Base-by-base conservation (phyloP, 345 rosid species). In the Mangifera indica region DNA sequence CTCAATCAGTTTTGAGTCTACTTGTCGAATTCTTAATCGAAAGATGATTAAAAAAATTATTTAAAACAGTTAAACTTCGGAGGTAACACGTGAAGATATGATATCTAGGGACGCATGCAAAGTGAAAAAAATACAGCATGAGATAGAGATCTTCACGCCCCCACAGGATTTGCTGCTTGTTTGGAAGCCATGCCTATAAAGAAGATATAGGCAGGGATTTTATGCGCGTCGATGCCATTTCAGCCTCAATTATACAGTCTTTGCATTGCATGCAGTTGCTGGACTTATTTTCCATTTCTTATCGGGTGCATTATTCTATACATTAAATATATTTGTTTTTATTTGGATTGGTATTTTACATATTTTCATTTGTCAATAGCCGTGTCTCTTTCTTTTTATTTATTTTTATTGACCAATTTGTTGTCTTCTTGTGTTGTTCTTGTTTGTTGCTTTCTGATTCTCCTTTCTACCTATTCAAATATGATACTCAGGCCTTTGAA, bases 91-190 rank as follows among this genome's bases (percentile, higher is more conserved):
- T 57, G 74, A 49, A 51, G 56, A 51, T 29, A 71, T 56, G 61
- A 32, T 29, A 64, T 64, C 58, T 56, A 52, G 61, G 40, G 14
- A 37, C 34, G 74, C 67, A 61, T 71, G 60, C 60, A 67, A 37
- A 26, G 53, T 24, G 55, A 20, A 44, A 8, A 22, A 0, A 5
- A 21, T 17, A 48, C 1, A 59, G 42, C 68, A 58, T 67, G 49
- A 74, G 72, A 74, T 53, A 22, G 72, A 74, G 65, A 8, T 32
- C 59, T 40, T 32, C 64, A 66, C 65, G 44, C 10, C 42, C 72
- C 77, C 52, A 52, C n/a, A 51, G 72, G 75, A 69, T 78, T 59
- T 70, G 75, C 58, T 65, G 55, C 64, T 32, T 61, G 80, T 77
- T 60, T 53, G 68, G 72, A 70, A 57, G 57, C 60, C 37, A 70